A percentile compares a stretch with the other conserved stretches of the same genome.
Conservation (phyloP, 768 basidiomycete genomes). For the Termitomyces sp. region DNA sequence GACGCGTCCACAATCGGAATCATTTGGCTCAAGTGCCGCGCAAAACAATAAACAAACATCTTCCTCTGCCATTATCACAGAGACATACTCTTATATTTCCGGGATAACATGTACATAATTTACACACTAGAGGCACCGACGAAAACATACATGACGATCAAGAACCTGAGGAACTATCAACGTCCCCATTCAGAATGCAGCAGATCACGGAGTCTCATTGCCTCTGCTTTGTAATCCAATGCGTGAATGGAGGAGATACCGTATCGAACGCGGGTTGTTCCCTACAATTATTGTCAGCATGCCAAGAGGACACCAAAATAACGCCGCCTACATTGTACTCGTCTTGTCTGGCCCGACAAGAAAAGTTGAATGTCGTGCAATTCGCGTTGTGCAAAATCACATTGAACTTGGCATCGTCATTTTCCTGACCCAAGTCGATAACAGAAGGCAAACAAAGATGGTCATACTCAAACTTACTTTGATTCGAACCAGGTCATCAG, state of each 20-base stretch:
- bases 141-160: neutral
- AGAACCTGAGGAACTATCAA: conserved; percentile 12
- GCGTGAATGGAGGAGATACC: conserved; percentile 63
- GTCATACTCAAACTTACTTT: conserved; percentile 39
- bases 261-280: conserved; percentile 77
- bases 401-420: conserved; percentile 53
- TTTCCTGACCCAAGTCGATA: conserved; percentile 35
- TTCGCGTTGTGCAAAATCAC: conserved; percentile 55
- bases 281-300: conserved; percentile 37
- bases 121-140: neutral
- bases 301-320: neutral
- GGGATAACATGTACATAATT: neutral
- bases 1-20: conserved; percentile 23
- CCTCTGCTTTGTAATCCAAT: conserved; percentile 69
- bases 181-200: conserved; percentile 58
- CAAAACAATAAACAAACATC: conserved; percentile 10
- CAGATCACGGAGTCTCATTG: conserved; percentile 48
- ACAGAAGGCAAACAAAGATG: neutral
- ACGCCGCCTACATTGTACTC: conserved; percentile 63
- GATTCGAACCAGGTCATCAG: conserved; percentile 71
- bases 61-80: conserved; percentile 4
- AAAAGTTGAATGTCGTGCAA: conserved; percentile 74
- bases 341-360: conserved; percentile 83
- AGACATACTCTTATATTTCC: conserved; percentile 1
- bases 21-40: conserved; percentile 9